Evolutionary conservation across 805 yeast species (phyloP).

Genomic region (Zygoascus biomembranicola): DNA sequence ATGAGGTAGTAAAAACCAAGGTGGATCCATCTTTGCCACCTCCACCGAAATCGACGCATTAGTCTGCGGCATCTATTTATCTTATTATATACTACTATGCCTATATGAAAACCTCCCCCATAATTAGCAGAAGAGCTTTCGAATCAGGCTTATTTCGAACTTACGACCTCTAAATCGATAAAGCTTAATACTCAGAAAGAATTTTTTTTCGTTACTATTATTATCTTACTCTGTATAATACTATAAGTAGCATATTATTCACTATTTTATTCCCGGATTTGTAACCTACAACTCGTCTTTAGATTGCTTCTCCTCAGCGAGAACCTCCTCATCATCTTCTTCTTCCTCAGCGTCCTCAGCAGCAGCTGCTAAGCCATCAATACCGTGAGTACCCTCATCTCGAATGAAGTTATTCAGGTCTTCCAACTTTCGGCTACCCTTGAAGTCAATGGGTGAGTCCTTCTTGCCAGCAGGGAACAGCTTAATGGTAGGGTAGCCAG

Average conservation of each 20-base stretch:
- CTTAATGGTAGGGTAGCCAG: conserved; percentile 88
- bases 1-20: conserved; percentile 10
- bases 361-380: conserved; percentile 40
- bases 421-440: conserved; percentile 68
- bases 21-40: conserved; percentile 20
- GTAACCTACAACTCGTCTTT: conserved; percentile 14
- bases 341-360: conserved; percentile 16
- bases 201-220: too few relatives aligned
- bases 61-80: too few relatives aligned
- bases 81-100: background rate
- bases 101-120: background rate
- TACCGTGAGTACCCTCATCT: conserved; percentile 52
- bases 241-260: background rate
- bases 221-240: too few relatives aligned
- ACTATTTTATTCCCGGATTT: background rate
- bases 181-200: too few relatives aligned
- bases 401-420: conserved; percentile 62
- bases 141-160: too few relatives aligned
- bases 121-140: too few relatives aligned
- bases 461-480: conserved; percentile 84
- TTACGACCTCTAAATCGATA: too few relatives aligned
- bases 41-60: conserved; percentile 14
- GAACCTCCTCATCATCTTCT: background rate
- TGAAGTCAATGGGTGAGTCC: conserved; percentile 54
- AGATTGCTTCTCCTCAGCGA: background rate